Conservation (phyloP, 2,329 filamentous ascomycete genomes). For the Tolypocladium amazonense region DNA sequence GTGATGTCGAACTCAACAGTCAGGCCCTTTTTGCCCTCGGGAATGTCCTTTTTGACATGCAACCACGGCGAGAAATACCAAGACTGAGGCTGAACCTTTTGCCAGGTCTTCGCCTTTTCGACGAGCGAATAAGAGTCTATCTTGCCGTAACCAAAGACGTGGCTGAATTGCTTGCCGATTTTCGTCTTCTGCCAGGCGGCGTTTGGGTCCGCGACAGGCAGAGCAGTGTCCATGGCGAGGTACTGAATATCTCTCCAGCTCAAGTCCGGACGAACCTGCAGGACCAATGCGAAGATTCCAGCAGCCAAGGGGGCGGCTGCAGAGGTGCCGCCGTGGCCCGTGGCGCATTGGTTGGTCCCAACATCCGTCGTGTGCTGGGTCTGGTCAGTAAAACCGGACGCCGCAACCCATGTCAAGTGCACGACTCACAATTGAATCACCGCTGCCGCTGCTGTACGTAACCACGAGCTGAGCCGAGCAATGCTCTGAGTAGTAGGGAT, state of each 20-base stretch:
- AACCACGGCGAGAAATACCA: constrained; percentile 95
- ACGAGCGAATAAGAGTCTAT: constrained; percentile 81
- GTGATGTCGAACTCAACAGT: constrained; percentile 76
- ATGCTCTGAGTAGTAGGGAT: constrained; percentile 92
- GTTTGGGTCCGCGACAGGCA: constrained; percentile 59
- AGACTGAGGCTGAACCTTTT: constrained; percentile 85
- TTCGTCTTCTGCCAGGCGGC: constrained; percentile 74
- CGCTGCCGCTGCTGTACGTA: constrained; percentile 86
- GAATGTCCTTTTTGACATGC: constrained; percentile 75
- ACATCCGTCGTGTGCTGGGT: constrained; percentile 86
- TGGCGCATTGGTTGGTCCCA: constrained; percentile 68
- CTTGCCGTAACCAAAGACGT: constrained; percentile 93
- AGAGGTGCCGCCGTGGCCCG: constrained; percentile 84
- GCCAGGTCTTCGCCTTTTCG: constrained; percentile 74
- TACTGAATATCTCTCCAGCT: constrained; percentile 94
- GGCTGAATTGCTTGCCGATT: constrained; percentile 79
- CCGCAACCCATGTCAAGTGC: not conserved
- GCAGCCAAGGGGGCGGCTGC: constrained; percentile 89
- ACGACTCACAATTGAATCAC: constrained; percentile 63
- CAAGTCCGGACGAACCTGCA: constrained; percentile 76
- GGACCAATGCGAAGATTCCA: constrained; percentile 80
- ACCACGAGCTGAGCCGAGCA: constrained; percentile 94
- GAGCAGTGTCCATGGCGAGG: constrained; percentile 72
- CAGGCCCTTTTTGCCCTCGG: constrained; percentile 73
- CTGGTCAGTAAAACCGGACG: constrained; percentile 1